Conservation (phyloP, 129 eudicot genomes). For the Tagetes erecta region DNA sequence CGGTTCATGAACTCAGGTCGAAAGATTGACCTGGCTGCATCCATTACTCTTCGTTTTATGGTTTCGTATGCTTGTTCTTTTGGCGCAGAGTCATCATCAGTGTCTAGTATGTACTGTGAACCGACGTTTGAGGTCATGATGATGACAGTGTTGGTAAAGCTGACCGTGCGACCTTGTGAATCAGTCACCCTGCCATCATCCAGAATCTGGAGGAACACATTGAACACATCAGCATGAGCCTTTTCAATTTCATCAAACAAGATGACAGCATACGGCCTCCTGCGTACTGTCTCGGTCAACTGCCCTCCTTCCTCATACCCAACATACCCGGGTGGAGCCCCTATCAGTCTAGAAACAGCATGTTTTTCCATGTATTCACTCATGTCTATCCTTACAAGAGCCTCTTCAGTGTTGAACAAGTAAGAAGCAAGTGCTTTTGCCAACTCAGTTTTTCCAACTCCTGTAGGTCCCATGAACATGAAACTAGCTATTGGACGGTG, state of each 20-base stretch:
- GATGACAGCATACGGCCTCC: slow-evolving; percentile 93
- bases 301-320: slow-evolving; percentile 99
- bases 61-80: slow-evolving; percentile 73
- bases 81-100: slow-evolving; percentile 59
- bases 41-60: slow-evolving; percentile 85
- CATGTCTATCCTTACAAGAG: slow-evolving; percentile 98
- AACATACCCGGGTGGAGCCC: slow-evolving; percentile 98
- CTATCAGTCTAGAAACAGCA: slow-evolving; percentile 87
- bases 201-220: slow-evolving; percentile 88
- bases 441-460: slow-evolving; percentile 96
- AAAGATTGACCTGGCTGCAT: slow-evolving; percentile 84
- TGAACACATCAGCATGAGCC: slow-evolving; percentile 92
- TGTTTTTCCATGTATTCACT: slow-evolving; percentile 99
- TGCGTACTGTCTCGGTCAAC: slow-evolving; percentile 81
- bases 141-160: slow-evolving; percentile 90
- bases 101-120: slow-evolving; percentile 82
- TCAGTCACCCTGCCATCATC: slow-evolving; percentile 98
- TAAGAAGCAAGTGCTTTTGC: slow-evolving; percentile 97
- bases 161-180: slow-evolving; percentile 97
- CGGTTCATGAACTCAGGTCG: slow-evolving; percentile 99
- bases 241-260: slow-evolving; percentile 95
- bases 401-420: slow-evolving; percentile 92
- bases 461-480: slow-evolving; percentile 99
- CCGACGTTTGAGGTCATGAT: slow-evolving; percentile 99
- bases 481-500: slow-evolving; percentile 98